Conservation (phyloP, 208 protist genomes). For the Leptomonas seymouri region DNA sequence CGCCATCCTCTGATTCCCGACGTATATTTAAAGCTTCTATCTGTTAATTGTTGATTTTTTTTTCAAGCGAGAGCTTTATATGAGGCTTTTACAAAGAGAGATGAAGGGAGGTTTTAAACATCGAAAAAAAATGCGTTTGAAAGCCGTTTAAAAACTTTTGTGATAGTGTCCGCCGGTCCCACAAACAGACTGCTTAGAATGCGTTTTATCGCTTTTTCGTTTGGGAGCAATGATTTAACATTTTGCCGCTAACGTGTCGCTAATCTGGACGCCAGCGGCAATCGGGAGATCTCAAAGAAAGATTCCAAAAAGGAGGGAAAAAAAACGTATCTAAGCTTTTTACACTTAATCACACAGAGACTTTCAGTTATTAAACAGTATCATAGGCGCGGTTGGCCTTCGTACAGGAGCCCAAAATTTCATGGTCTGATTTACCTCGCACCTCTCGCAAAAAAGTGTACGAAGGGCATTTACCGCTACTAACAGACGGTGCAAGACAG, state of each 20-base stretch:
- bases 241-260: neutral
- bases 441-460: constrained; percentile 63
- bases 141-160: neutral
- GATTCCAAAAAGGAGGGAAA: neutral
- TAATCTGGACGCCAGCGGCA: neutral
- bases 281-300: neutral
- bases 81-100: too few relatives aligned
- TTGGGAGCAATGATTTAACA: too few relatives aligned
- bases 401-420: constrained; percentile 57
- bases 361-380: constrained; percentile 18
- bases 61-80: neutral
- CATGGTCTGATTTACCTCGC: constrained; percentile 46
- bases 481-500: constrained; percentile 49
- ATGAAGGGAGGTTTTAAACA: neutral
- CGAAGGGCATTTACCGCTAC: constrained; percentile 51
- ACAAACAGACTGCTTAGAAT: too few relatives aligned
- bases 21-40: neutral
- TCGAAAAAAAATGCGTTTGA: neutral
- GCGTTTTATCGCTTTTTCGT: neutral
- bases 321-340: too few relatives aligned
- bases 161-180: too few relatives aligned
- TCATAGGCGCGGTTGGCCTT: constrained; percentile 41
- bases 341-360: too few relatives aligned
- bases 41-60: neutral
- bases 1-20: constrained; percentile 13